These are phyloP conservation scores for Anaeromyces robustus DNA, from an alignment of 192 early-diverging fungal genomes.

Conservation along the genomic window DNA sequence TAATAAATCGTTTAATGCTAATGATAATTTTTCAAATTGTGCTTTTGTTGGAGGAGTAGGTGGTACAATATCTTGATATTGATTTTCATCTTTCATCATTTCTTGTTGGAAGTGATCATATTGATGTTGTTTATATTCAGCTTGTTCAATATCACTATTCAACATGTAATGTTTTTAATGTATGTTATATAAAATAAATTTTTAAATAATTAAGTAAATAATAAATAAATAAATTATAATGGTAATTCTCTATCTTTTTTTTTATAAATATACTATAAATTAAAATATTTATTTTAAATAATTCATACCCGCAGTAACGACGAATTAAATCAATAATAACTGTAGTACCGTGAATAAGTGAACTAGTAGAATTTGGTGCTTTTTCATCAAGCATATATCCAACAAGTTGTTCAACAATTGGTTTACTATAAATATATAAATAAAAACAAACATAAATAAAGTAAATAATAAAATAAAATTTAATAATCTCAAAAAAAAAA, in stretches of 20 bases:
- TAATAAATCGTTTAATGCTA: constrained; percentile 82
- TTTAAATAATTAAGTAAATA: too few relatives aligned
- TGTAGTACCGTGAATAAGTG: constrained; percentile 82
- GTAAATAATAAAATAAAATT: too few relatives aligned
- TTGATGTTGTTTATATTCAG: constrained; percentile 39
- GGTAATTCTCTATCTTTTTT: too few relatives aligned
- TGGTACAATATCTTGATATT: constrained; percentile 9
- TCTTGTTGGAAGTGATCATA: constrained; percentile 17
- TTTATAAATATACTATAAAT: too few relatives aligned
- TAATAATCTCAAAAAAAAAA: not conserved
- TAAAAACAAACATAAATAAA: too few relatives aligned
- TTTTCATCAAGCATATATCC: constrained; percentile 70
- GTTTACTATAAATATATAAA: constrained; percentile 39
- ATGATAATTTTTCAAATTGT: constrained; percentile 27
- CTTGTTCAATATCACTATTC: constrained; percentile 38
- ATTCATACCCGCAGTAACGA: constrained; percentile 71
- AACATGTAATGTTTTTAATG: too few relatives aligned
- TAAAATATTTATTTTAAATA: not conserved
- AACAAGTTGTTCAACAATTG: constrained; percentile 59
- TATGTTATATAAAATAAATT: too few relatives aligned
- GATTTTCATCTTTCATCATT: not conserved
- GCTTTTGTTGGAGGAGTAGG: constrained; percentile 13
- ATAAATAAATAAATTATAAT: too few relatives aligned
- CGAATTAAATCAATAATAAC: constrained; percentile 97
- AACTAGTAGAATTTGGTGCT: constrained; percentile 67